A percentile compares a stretch with the other conserved stretches of the same genome.
Evolutionary conservation across 2,329 filamentous ascomycete genomes (phyloP).

Genomic region (Paecilomyces formosus): DNA sequence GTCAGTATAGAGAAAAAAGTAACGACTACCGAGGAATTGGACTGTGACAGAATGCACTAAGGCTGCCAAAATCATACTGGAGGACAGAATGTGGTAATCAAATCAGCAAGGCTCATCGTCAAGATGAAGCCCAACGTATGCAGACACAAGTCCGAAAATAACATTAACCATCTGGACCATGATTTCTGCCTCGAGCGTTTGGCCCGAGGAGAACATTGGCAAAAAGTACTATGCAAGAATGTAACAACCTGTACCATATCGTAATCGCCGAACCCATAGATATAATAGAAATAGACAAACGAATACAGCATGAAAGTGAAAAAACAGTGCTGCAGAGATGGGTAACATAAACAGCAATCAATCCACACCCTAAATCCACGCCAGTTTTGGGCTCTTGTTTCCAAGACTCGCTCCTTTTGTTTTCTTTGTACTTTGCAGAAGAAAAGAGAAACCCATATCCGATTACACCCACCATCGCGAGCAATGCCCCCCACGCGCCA

Average conservation of each 20-base stretch:
- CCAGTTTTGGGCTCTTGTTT: background rate
- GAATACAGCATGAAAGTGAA: constrained; percentile 8
- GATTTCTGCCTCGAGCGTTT: constrained; percentile 1
- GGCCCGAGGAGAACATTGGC: background rate
- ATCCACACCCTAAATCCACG: constrained; percentile 2
- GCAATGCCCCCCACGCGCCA: background rate
- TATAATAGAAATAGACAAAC: constrained; percentile 13
- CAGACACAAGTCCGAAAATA: background rate
- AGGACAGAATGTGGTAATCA: background rate
- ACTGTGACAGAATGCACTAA: background rate
- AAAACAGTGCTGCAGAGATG: constrained; percentile 9
- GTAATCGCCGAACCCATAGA: constrained; percentile 14
- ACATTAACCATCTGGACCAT: background rate
- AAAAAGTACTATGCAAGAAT: constrained; percentile 11
- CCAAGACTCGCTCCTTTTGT: background rate
- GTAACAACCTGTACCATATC: constrained; percentile 17
- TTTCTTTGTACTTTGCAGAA: background rate
- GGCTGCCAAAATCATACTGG: background rate
- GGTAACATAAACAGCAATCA: constrained; percentile 8
- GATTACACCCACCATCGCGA: background rate
- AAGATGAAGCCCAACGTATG: background rate
- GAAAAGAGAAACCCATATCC: background rate
- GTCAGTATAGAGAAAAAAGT: background rate
- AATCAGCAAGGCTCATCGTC: background rate
- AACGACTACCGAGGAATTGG: background rate